Evolutionary conservation across 139 green algal genomes (phyloP).

Genomic region (Marvania coccoides): DNA sequence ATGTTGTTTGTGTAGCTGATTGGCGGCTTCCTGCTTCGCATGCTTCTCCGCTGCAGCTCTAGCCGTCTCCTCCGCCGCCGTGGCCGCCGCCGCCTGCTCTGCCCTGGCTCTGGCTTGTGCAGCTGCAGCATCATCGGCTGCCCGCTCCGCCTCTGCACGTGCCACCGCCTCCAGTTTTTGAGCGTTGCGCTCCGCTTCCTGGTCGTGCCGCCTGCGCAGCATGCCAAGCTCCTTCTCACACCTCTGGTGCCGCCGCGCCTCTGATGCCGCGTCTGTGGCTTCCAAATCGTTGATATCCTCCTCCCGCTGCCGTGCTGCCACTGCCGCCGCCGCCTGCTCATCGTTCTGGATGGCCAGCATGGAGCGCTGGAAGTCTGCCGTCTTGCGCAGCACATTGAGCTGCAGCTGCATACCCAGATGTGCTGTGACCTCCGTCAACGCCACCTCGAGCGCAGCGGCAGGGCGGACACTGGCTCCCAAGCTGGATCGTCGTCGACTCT

Average conservation of each 20-base stretch:
- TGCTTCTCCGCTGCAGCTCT: too few species aligned
- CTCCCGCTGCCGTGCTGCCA: background rate
- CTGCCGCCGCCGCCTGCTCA: conserved; percentile 5
- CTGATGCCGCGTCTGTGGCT: background rate
- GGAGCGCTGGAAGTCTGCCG: conserved; percentile 3
- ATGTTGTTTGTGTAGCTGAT: too few species aligned
- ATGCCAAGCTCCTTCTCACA: conserved; percentile 2
- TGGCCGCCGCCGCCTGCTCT: background rate
- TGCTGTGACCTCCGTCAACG: conserved; percentile 36
- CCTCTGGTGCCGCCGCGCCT: background rate
- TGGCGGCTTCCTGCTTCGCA: too few species aligned
- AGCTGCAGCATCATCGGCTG: background rate
- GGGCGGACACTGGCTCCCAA: background rate
- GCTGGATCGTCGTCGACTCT: background rate
- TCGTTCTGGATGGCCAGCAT: conserved; percentile 14
- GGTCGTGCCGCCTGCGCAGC: conserved; percentile 5
- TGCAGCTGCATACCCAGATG: background rate
- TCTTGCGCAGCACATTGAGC: background rate
- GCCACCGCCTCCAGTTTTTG: background rate
- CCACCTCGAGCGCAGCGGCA: conserved; percentile 10
- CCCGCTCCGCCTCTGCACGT: background rate
- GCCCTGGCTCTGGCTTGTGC: background rate
- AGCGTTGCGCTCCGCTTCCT: background rate
- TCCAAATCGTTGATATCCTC: background rate
- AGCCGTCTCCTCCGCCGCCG: background rate